These are phyloP conservation scores for Adansonia madagascariensis DNA, from an alignment of 441 rosid species.

Conservation along the genomic window DNA sequence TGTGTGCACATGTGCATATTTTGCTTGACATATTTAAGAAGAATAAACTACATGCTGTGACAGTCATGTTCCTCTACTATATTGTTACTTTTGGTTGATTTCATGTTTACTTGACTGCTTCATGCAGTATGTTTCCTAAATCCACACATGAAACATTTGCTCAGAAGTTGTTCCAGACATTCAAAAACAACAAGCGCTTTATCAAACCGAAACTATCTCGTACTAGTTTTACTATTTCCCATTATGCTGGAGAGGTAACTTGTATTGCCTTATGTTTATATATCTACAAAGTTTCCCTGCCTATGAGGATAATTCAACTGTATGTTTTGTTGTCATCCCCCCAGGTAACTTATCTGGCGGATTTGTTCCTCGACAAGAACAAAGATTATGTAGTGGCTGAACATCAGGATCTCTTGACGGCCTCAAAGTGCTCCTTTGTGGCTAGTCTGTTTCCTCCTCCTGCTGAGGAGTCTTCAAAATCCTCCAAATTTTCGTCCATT, in stretches of 20 bases:
- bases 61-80: slow-evolving; percentile 6
- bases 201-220: slow-evolving; percentile 77
- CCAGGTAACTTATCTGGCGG: slow-evolving; percentile 73
- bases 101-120: slow-evolving; percentile 33
- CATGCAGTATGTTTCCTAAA: slow-evolving; percentile 78
- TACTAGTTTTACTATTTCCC: slow-evolving; percentile 71
- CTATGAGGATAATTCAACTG: slow-evolving; percentile 24
- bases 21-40: neutral
- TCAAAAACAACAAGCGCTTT: slow-evolving; percentile 63
- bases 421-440: slow-evolving; percentile 67
- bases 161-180: slow-evolving; percentile 76
- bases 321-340: slow-evolving; percentile 23
- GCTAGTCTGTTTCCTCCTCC: slow-evolving; percentile 66
- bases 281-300: neutral
- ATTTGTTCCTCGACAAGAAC: slow-evolving; percentile 77
- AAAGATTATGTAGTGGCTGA: slow-evolving; percentile 83
- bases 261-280: slow-evolving; percentile 20
- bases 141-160: slow-evolving; percentile 78
- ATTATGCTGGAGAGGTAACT: slow-evolving; percentile 80
- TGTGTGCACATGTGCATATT: slow-evolving; percentile 5
- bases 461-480: slow-evolving; percentile 75
- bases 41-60: neutral
- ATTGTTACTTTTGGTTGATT: slow-evolving; percentile 19
- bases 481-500: slow-evolving; percentile 79
- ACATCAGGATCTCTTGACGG: slow-evolving; percentile 72